A percentile compares a stretch with the other conserved stretches of the same genome.
Conservation (phyloP, 371 early-diverging fungal species). For the Syncephalastrum sp. region DNA sequence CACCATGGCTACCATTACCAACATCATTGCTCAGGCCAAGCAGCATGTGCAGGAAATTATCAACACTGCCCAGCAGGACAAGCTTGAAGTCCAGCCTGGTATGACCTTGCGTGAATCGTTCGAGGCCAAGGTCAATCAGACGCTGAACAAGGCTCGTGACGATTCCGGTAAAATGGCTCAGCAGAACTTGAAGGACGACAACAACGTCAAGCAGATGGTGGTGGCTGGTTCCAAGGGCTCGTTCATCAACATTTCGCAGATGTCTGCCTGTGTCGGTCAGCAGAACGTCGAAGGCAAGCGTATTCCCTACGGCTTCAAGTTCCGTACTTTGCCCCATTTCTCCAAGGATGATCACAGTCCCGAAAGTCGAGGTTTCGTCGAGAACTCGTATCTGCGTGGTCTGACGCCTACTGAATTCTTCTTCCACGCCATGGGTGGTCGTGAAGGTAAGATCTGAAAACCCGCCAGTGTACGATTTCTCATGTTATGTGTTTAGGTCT, state of each 20-base stretch:
- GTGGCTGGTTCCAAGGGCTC: slow-evolving; percentile 99
- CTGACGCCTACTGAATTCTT: slow-evolving; percentile 98
- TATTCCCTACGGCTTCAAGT: slow-evolving; percentile 97
- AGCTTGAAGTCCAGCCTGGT: slow-evolving; percentile 93
- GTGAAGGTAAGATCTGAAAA: slow-evolving; percentile 80
- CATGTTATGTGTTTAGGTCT: slow-evolving; percentile 40
- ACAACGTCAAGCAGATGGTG: slow-evolving; percentile 99
- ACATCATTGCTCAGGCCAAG: slow-evolving; percentile 86
- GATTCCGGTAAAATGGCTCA: slow-evolving; percentile 93
- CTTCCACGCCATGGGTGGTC: slow-evolving; percentile 99
- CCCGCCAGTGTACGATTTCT: not conserved
- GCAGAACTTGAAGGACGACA: slow-evolving; percentile 85
- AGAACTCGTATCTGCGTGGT: slow-evolving; percentile 98
- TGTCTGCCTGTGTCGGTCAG: slow-evolving; percentile 99
- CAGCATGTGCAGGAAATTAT: slow-evolving; percentile 87
- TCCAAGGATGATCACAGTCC: slow-evolving; percentile 98
- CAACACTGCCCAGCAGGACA: slow-evolving; percentile 81
- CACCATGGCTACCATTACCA: slow-evolving; percentile 87
- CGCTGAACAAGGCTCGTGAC: slow-evolving; percentile 96
- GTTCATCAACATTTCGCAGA: slow-evolving; percentile 98
- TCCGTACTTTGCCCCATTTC: slow-evolving; percentile 98
- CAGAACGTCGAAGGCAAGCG: slow-evolving; percentile 99
- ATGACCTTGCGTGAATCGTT: slow-evolving; percentile 98
- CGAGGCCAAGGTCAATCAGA: slow-evolving; percentile 90
- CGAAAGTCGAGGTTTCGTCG: slow-evolving; percentile 97